Conservation (phyloP, 192 early-diverging fungal genomes). For the Bifiguratus adelaidae region DNA sequence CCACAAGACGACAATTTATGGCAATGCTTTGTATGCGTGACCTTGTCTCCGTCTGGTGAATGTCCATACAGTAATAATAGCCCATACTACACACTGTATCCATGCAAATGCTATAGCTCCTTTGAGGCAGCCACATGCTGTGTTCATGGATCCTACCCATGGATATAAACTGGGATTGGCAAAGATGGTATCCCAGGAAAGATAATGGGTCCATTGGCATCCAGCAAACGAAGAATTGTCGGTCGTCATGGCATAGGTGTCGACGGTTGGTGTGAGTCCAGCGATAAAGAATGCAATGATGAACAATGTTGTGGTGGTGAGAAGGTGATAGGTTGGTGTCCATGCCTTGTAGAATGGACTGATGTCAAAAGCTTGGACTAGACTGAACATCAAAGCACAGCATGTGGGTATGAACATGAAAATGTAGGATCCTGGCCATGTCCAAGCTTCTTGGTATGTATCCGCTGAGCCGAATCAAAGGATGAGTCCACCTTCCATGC, state of each 20-base stretch:
- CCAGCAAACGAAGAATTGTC: background rate
- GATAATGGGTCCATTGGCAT: constrained; percentile 12
- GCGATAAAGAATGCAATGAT: background rate
- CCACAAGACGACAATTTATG: no score
- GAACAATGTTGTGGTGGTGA: constrained; percentile 1
- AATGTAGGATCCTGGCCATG: constrained; percentile 10
- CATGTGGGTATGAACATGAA: constrained; percentile 12
- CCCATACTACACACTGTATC: no score
- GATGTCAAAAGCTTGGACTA: constrained; percentile 3
- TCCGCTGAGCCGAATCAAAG: background rate
- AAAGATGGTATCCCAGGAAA: constrained; percentile 9
- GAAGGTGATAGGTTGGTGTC: background rate
- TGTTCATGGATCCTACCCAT: constrained; percentile 11
- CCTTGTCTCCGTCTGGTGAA: no score
- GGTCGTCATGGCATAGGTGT: constrained; percentile 9
- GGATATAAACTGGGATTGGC: constrained; percentile 5
- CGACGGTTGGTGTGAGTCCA: no score
- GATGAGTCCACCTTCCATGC: background rate
- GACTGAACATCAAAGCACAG: background rate
- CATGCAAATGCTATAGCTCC: constrained; percentile 5
- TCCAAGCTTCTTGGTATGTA: constrained; percentile 7
- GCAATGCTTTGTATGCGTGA: no score
- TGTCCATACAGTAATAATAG: no score
- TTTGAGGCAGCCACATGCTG: constrained; percentile 5
- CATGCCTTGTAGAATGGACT: constrained; percentile 4